Base-by-base conservation (phyloP, 768 basidiomycete species). In the Glaciozyma martinii region DNA sequence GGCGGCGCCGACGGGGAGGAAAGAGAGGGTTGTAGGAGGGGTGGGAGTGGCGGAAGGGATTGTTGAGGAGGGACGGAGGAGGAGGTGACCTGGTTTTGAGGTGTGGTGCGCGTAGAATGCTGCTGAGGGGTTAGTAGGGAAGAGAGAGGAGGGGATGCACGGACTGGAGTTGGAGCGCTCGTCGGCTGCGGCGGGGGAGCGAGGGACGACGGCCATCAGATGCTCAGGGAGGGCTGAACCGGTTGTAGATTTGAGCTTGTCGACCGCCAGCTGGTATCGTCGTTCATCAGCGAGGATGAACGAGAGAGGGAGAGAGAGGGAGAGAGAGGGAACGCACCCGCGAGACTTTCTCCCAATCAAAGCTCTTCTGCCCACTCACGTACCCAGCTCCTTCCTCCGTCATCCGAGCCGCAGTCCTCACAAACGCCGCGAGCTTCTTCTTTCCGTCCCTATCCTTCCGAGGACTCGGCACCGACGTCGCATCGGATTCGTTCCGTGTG, bases 301-400 rank as follows among this genome's bases (percentile, higher is more conserved):
- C 10, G 10, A 12, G 0, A 21, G 19, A 13, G 53, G 19, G 53
- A 33, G 30, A 8, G 16, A n/a, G 33, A 32, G 23, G 33, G 21
- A 21, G 33, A n/a, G n/a, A n/a, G 23, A 40, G 23, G 23, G 33
- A 9, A 56, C 55, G 21, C 32, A 56, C 55, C 1, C 55, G 33
- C 32, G 55, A 56, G 33, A 56, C 18, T 23, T 30, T 56, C 56
- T 58, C 56, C 56, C 56, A 58, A 23, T 58, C 37, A 6, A 58
- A 18, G 25, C 27, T 43, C 42, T 46, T 43, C 27, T 58, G 42
- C 25, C 56, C 56, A 5, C 42, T n/a, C 8, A 30, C 56, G 56
- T 43, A 43, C 13, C 56, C 56, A 10, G 56, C 56, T 2, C 42
- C 56, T 9, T 43, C 23, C 56, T 58, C 56, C 12, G 56, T 40